A percentile compares a stretch with the other conserved stretches of the same genome.
phyloP scores from a whole-genome alignment of 2,329 filamentous ascomycete genomes.

The Pseudocercospora cruenta region DNA sequence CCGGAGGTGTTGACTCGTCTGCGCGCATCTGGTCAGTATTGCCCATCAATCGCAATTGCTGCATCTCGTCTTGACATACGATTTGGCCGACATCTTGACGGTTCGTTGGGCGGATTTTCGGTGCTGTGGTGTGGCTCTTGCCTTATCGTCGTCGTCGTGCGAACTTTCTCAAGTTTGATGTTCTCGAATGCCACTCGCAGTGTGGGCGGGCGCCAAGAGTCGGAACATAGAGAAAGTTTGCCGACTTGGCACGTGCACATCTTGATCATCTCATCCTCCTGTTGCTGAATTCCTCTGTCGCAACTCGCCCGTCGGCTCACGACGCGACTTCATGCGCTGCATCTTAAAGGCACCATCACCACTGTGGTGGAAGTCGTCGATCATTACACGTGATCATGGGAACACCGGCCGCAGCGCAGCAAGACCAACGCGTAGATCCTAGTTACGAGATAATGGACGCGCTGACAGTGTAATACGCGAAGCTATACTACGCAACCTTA shows the following conservation, averaged over 20 bases:
- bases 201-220: constrained; percentile 3
- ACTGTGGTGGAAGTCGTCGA: too few relatives aligned
- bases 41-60: neutral
- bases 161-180: neutral
- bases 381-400: neutral
- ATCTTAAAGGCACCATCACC: too few relatives aligned
- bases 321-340: too few relatives aligned
- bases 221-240: neutral
- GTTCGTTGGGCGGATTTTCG: constrained; percentile 23
- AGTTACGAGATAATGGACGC: too few relatives aligned
- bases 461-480: too few relatives aligned
- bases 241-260: neutral
- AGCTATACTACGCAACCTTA: too few relatives aligned
- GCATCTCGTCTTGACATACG: neutral
- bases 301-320: too few relatives aligned
- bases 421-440: neutral
- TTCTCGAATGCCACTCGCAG: constrained; percentile 1
- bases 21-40: constrained; percentile 12
- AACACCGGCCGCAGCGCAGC: too few relatives aligned
- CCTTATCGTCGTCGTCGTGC: constrained; percentile 6
- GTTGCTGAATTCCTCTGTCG: too few relatives aligned
- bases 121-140: constrained; percentile 7
- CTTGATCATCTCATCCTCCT: neutral
- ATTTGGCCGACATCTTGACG: constrained; percentile 42
- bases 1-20: constrained; percentile 82